Conservation (phyloP, 768 basidiomycete genomes). For the Russula sp. region DNA sequence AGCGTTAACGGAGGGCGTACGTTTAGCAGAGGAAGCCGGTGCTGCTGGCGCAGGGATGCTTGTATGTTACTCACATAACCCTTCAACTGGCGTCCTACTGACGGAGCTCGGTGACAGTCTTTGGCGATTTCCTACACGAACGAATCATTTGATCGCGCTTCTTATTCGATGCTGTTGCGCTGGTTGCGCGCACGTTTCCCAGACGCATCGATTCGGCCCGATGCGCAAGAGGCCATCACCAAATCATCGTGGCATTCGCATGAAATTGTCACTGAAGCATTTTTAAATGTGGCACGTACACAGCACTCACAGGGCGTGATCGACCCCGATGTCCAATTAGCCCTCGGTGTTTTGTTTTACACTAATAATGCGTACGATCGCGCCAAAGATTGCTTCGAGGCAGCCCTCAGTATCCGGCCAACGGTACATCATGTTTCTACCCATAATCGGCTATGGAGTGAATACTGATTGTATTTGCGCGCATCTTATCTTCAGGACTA, state of each 20-base stretch:
- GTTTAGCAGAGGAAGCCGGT: slow-evolving; percentile 59
- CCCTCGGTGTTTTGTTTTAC: slow-evolving; percentile 90
- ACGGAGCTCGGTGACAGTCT: slow-evolving; percentile 51
- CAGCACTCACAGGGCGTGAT: slow-evolving; percentile 69
- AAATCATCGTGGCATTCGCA: slow-evolving; percentile 82
- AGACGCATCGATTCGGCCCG: slow-evolving; percentile 51
- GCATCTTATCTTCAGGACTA: slow-evolving; percentile 59
- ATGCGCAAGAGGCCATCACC: slow-evolving; percentile 51
- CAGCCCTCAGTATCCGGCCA: slow-evolving; percentile 76
- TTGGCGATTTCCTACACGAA: slow-evolving; percentile 96
- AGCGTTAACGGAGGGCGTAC: slow-evolving; percentile 72
- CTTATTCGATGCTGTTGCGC: slow-evolving; percentile 79
- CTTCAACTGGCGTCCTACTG: slow-evolving; percentile 11
- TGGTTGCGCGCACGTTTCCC: slow-evolving; percentile 76
- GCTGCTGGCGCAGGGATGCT: slow-evolving; percentile 71
- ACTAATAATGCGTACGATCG: slow-evolving; percentile 80
- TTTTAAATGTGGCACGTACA: slow-evolving; percentile 74
- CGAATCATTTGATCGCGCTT: slow-evolving; percentile 83
- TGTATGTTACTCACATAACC: slow-evolving; percentile 43
- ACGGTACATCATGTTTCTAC: slow-evolving; percentile 48
- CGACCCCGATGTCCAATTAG: slow-evolving; percentile 92
- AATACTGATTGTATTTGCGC: not conserved
- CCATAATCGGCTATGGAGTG: not conserved
- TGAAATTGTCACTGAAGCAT: slow-evolving; percentile 74
- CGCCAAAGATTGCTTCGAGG: slow-evolving; percentile 93